Evolutionary conservation across 305 asterid genomes (phyloP), one percentile per base, ranked within the genome.

Genomic region (Fraxinus sp.): DNA sequence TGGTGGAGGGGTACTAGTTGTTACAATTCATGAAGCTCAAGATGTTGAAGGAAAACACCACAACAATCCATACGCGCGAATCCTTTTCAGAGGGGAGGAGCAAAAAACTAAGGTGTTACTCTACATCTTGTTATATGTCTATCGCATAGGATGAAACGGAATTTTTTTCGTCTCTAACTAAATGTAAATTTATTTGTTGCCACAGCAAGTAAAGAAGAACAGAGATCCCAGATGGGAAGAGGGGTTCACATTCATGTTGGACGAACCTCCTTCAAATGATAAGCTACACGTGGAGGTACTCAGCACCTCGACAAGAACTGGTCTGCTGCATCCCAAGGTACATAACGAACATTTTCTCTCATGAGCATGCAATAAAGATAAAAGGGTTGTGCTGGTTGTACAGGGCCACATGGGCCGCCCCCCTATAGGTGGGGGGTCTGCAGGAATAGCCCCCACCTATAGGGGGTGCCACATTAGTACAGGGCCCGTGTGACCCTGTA

Each of bases 1-100:
- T 52, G 97, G 96, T 77, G 99, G 98, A 78, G 98, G 99, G 73
- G 82, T 90, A 36, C 94, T 96, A 18, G 93, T 89, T 83, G 89
- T 96, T 80, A 92, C 86, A 70, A 91, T 95, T 82, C 98, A 96
- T 80, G 98, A 91, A 93, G 99, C 98, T 84, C 91, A 91, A 88
- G 98, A 95, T 83, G 89, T 96, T 52, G 99, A 93, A 89, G 99
- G 99, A 80, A 96, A 96, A 89, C 99, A 96, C 90, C 99, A 96
- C 87, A 96, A 97, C 20, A 95, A 96, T 83, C 99, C 98, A 35
- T 96, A 93, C 77, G 98, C 81, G 26, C 93, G 97, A 66, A 85
- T 96, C 87, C 35, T 88, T 78, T 92, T 93, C 82, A 91, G 77
- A 87, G 98, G 99, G 75, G 98, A 96, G 88, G 98, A 96, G 86